Evolutionary conservation across 768 basidiomycete genomes (phyloP).

Genomic region (Auricularia cornea): DNA sequence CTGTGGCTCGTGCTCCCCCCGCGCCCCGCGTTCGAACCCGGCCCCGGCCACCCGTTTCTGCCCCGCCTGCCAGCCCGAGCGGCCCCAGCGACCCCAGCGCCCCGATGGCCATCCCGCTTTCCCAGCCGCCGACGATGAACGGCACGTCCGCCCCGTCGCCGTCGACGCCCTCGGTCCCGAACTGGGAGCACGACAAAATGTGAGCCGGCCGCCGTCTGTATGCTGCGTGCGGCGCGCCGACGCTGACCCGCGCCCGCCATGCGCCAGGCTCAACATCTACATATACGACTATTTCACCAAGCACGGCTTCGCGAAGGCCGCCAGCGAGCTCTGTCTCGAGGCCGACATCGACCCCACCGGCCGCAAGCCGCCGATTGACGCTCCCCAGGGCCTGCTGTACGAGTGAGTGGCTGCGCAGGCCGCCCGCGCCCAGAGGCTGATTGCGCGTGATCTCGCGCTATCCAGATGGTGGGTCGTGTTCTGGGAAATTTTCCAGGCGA

Average conservation of each 20-base stretch:
- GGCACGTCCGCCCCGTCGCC: slow-evolving; percentile 5
- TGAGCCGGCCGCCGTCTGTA: slow-evolving; percentile 26
- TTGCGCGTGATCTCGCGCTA: neutral
- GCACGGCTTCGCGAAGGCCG: slow-evolving; percentile 69
- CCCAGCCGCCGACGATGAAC: slow-evolving; percentile 7
- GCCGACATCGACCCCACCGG: slow-evolving; percentile 49
- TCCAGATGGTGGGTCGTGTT: slow-evolving; percentile 84
- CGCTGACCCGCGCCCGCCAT: no score
- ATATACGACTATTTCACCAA: slow-evolving; percentile 80
- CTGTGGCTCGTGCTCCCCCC: no score
- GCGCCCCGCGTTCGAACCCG: no score
- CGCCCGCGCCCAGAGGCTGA: slow-evolving; percentile 6
- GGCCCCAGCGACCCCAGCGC: no score
- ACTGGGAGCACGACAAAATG: slow-evolving; percentile 84
- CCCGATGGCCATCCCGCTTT: slow-evolving; percentile 9
- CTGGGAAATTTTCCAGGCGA: slow-evolving; percentile 78
- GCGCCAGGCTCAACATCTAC: slow-evolving; percentile 82
- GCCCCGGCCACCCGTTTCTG: no score
- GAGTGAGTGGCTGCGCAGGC: slow-evolving; percentile 46
- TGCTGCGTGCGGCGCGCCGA: neutral
- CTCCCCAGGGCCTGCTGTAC: slow-evolving; percentile 73
- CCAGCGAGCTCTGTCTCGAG: slow-evolving; percentile 54
- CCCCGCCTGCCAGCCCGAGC: no score
- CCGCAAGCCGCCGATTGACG: slow-evolving; percentile 69
- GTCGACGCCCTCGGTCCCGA: slow-evolving; percentile 18